Percentiles rank a stretch among this genome's conserved stretches.
These are phyloP conservation scores for Colletotrichum limetticola DNA, from an alignment of 2,329 filamentous ascomycete species.

Conservation along the genomic window DNA sequence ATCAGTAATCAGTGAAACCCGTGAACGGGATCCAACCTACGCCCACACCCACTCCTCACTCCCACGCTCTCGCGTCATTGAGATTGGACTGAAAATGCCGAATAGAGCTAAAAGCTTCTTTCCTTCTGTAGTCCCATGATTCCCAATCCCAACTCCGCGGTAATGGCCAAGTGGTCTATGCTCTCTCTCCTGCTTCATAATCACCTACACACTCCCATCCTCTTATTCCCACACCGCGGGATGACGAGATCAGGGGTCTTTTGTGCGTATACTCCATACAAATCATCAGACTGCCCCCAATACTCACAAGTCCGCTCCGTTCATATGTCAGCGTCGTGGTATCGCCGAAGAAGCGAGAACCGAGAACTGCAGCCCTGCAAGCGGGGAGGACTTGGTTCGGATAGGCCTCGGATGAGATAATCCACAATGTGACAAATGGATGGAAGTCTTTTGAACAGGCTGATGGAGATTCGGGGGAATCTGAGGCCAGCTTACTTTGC, in stretches of 20 bases:
- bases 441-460: neutral
- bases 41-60: neutral
- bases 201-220: neutral
- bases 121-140: neutral
- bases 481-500: neutral
- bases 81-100: neutral
- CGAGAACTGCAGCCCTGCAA: constrained; percentile 16
- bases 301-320: neutral
- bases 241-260: neutral
- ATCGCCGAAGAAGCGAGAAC: constrained; percentile 1
- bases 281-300: neutral
- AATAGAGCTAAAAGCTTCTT: constrained; percentile 10
- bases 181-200: neutral
- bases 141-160: constrained; percentile 20
- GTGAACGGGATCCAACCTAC: neutral
- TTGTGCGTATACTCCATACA: neutral
- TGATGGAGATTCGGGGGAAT: neutral
- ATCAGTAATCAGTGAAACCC: neutral
- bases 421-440: neutral
- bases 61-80: constrained; percentile 12
- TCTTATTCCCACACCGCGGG: constrained; percentile 10
- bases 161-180: constrained; percentile 2
- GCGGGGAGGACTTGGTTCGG: neutral
- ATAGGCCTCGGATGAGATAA: neutral
- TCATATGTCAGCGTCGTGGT: constrained; percentile 8